Percentiles rank a stretch among this genome's conserved stretches.
phyloP scores from a whole-genome alignment of 495 filamentous ascomycete species.

The Aspergillus campestris region DNA sequence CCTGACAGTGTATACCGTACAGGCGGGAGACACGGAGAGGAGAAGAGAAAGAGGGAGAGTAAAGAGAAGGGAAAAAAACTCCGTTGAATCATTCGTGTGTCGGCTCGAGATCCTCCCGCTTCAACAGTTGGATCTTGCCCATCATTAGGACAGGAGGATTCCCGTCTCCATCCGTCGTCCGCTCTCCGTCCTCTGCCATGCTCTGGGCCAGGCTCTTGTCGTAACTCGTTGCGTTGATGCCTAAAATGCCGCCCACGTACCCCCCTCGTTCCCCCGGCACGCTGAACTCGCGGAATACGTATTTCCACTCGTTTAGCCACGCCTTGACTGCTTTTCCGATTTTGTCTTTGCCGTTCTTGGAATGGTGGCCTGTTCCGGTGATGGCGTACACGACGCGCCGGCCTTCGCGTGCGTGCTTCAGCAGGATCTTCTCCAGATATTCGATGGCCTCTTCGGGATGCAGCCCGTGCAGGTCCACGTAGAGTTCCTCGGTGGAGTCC shows the following conservation, averaged over 20 bases:
- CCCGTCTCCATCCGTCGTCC: conserved; percentile 12
- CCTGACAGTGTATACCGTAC: too few relatives aligned
- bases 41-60: neutral
- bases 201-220: conserved; percentile 51
- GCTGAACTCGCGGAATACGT: conserved; percentile 92
- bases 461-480: conserved; percentile 90
- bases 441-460: conserved; percentile 96
- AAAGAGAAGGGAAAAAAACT: neutral
- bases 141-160: conserved; percentile 23
- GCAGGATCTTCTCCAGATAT: conserved; percentile 79
- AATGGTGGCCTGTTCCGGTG: conserved; percentile 93
- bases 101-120: conserved; percentile 35
- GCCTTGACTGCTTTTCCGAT: conserved; percentile 86
- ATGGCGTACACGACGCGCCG: conserved; percentile 84
- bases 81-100: conserved; percentile 15
- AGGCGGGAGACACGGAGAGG: too few relatives aligned
- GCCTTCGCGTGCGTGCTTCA: conserved; percentile 64
- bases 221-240: conserved; percentile 84
- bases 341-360: conserved; percentile 98
- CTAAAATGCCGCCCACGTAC: conserved; percentile 86
- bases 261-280: conserved; percentile 75
- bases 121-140: conserved; percentile 43
- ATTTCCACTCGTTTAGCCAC: conserved; percentile 93
- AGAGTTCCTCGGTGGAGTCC: conserved; percentile 59
- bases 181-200: conserved; percentile 17